Evolutionary conservation across 2,329 filamentous ascomycete genomes (phyloP), one percentile per base, ranked within the genome.

Genomic region (Alternaria incomplexa): DNA sequence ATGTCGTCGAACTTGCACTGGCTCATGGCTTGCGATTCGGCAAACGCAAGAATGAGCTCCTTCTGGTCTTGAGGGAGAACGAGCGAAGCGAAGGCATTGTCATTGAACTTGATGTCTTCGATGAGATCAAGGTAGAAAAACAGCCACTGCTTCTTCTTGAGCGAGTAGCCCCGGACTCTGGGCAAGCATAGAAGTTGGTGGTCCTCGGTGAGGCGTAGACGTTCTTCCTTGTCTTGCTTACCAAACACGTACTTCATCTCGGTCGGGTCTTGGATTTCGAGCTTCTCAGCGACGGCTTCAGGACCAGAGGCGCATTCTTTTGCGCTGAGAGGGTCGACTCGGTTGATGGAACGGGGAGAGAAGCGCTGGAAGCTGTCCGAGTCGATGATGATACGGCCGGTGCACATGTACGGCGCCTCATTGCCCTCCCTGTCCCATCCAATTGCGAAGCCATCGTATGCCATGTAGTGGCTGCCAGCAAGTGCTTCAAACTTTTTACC

Each of bases 91-190:
- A 95, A 97, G 0, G 93, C 93, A 13, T 88, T 85, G 45, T 92
- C 88, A 73, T 96, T 93, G 90, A 91, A 97, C 23, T 88, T 85
- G 66, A 97, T 95, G 5, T 96, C 91, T 45, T 87, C 86, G 64
- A 97, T 86, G 1, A 89, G 88, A 0, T 91, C 92, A 23, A 97
- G 88, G 1, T 88, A 89, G 72, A 97, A 93, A 77, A 96, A 92
- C 1, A 97, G 86, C 93, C 93, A 97, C 22, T 93, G 84, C 81
- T 97, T 97, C 80, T 96, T 93, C 5, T 88, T 88, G 76, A 97
- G 94, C 1, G 92, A 89, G 72, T 96, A 97, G 0, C 93, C 93
- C 7, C 95, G 86, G 1, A 97, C 91, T 0, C 96, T 88, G 0
- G 93, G 90, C 5, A 91, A 93, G 9, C 92, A 90, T 58, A 95